Base-by-base conservation (phyloP, 2,329 filamentous ascomycete genomes). In the Ascochyta clinopodiicola region DNA sequence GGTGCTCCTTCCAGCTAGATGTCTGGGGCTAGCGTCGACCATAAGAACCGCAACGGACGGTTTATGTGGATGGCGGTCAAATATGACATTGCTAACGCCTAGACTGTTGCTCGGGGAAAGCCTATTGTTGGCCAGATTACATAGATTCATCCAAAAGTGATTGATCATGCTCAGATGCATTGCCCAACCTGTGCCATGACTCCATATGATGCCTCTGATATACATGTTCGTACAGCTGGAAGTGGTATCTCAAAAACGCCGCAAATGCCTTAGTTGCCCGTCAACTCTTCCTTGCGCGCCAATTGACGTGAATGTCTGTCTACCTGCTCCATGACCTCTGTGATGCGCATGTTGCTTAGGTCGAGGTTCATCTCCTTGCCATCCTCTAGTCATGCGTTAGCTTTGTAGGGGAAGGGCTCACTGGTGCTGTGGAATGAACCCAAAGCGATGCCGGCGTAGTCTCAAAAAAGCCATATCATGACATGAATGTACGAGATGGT, bases 291-390 rank as follows among this genome's bases (percentile, higher is more conserved):
- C 77, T 91, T 86, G 74, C 96, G 88, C 68, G 91, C 87, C 71
- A 98, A 78, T 64, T 83, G 81, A 64, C 95, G 85, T 45, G 92
- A 96, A 79, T 98, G 92, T 69, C 95, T 84, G 75, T 97, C 90
- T 39, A 96, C 87, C 77, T 98, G 92, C 75, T 92, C 90, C 54
- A 94, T 83, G 19, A 98, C 85, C 69, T 92, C 90, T 73, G 91
- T 90, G 72, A 98, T 93, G 66, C 88, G 89, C 78, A 93, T 82
- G 75, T 88, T 89, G 66, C 91, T 87, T 63, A 91, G 84, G 72
- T 96, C 88, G 35, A 98, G 84, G 31, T 86, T 86, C 80, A 98
- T 86, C 70, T 96, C 88, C 79, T 94, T 96, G 67, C 95, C 95
- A 72, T 97, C 95, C 83, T 96, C 91, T 96, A 73, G 51, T 31